These are phyloP conservation scores for Collybia sordida DNA, from an alignment of 768 basidiomycete species.

Conservation along the genomic window DNA sequence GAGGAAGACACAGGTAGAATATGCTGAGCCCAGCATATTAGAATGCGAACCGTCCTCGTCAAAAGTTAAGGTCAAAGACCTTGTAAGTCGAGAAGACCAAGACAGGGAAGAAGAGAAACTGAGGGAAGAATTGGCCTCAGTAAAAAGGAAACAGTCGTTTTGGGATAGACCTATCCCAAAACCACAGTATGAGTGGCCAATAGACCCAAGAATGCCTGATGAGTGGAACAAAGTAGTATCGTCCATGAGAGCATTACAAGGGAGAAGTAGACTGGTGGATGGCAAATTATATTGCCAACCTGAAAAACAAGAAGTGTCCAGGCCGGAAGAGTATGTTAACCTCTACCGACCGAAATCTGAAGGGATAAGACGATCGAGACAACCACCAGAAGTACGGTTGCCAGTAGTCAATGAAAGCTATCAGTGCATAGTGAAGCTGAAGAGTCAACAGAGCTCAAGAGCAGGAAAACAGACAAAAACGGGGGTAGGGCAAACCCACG, in stretches of 20 bases:
- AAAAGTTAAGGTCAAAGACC: conserved; percentile 8
- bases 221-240: conserved; percentile 19
- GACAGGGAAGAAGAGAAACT: not conserved
- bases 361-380: not conserved
- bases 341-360: not conserved
- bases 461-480: not conserved
- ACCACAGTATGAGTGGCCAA: conserved; percentile 7
- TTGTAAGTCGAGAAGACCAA: not conserved
- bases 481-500: not conserved
- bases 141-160: no score
- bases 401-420: not conserved
- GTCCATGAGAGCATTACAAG: not conserved
- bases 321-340: not conserved
- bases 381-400: not conserved
- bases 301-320: not conserved
- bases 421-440: not conserved
- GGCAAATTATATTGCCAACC: conserved; percentile 1
- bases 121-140: no score
- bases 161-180: conserved; percentile 16
- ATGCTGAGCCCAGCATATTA: not conserved
- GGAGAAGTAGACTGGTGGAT: not conserved
- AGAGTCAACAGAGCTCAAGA: no score
- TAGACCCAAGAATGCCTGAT: conserved; percentile 16
- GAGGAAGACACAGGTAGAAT: not conserved
- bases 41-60: conserved; percentile 16